These are phyloP conservation scores for Leccinum ochraceum DNA, from an alignment of 768 basidiomycete species.

Conservation along the genomic window DNA sequence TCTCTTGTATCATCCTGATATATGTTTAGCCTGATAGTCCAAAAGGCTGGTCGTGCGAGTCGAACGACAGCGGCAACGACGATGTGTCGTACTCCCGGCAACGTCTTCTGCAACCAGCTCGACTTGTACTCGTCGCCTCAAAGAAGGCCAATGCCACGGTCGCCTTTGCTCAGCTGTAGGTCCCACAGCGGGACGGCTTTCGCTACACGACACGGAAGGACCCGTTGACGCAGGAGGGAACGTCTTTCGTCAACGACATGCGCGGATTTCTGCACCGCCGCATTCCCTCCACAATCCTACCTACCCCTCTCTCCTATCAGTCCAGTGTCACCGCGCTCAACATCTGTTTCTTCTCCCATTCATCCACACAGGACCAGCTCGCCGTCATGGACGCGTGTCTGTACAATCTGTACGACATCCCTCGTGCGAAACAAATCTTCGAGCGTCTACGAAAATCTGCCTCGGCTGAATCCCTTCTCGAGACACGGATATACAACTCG, in stretches of 20 bases:
- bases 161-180: constrained; percentile 40
- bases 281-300: constrained; percentile 56
- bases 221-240: constrained; percentile 19
- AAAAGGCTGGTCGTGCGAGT: constrained; percentile 18
- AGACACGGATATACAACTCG: constrained; percentile 56
- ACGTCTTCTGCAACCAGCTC: constrained; percentile 65
- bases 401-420: constrained; percentile 48
- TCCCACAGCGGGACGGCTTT: constrained; percentile 39
- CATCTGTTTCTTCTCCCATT: constrained; percentile 62
- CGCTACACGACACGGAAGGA: constrained; percentile 36
- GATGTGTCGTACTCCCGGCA: constrained; percentile 61
- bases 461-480: constrained; percentile 47
- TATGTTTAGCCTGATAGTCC: no score
- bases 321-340: constrained; percentile 36
- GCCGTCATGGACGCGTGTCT: constrained; percentile 84
- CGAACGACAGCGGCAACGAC: constrained; percentile 9
- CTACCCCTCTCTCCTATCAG: constrained; percentile 63
- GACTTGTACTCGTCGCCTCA: constrained; percentile 69
- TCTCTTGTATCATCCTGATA: no score
- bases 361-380: constrained; percentile 64
- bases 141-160: constrained; percentile 53
- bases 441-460: constrained; percentile 52
- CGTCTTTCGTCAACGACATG: constrained; percentile 39
- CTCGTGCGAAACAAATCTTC: constrained; percentile 75
- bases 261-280: constrained; percentile 51